Evolutionary conservation across 148 eudicot species (phyloP).

Genomic region (Spergularia marina): DNA sequence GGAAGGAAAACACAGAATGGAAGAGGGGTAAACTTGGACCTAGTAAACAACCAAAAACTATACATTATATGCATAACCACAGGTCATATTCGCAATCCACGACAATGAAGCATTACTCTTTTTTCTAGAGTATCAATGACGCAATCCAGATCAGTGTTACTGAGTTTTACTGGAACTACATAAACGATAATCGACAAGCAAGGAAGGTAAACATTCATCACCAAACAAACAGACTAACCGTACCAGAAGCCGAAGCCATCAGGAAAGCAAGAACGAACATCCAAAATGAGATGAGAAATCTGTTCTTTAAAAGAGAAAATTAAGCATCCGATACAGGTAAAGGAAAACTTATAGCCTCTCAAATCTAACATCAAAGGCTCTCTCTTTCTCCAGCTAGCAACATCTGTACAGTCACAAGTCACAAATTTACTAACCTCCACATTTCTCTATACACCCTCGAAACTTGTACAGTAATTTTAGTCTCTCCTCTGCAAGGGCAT

Average conservation of each 20-base stretch:
- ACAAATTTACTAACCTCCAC: conserved; percentile 36
- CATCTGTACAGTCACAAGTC: conserved; percentile 47
- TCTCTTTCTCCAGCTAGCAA: conserved; percentile 41
- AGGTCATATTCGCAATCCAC: too few relatives aligned
- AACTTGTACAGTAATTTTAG: conserved; percentile 33
- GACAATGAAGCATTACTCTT: too few relatives aligned
- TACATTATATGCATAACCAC: too few relatives aligned
- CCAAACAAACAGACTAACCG: neutral
- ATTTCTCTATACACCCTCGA: conserved; percentile 38
- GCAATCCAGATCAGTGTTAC: too few relatives aligned
- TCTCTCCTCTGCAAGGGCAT: conserved; percentile 33
- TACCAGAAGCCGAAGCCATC: neutral
- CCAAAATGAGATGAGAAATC: conserved; percentile 10
- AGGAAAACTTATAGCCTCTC: conserved; percentile 43
- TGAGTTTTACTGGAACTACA: too few relatives aligned
- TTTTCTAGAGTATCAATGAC: too few relatives aligned
- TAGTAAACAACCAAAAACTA: too few relatives aligned
- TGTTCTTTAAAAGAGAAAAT: conserved; percentile 31
- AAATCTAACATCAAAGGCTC: conserved; percentile 40
- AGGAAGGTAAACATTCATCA: neutral
- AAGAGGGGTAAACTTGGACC: too few relatives aligned
- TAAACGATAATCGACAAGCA: too few relatives aligned
- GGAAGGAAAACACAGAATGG: too few relatives aligned
- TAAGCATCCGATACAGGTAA: conserved; percentile 32
- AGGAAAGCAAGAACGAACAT: neutral